Conservation (phyloP, 495 filamentous ascomycete species). For the Alectoria sarmentosa region DNA sequence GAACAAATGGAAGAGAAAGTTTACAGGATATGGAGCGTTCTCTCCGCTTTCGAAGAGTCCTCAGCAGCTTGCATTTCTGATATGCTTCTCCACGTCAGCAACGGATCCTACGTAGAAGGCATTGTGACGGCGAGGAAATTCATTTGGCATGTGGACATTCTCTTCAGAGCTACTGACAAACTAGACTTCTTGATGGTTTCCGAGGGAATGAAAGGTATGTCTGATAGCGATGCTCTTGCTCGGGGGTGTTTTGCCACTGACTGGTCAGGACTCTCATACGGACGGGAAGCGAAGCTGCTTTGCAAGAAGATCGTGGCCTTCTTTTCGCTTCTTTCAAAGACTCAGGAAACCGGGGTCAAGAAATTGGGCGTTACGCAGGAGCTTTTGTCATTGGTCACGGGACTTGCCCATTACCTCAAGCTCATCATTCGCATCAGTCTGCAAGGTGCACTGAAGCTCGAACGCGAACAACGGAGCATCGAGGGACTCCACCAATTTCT, state of each 20-base stretch:
- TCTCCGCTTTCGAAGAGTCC: conserved; percentile 95
- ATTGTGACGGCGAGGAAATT: conserved; percentile 95
- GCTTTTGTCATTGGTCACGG: conserved; percentile 87
- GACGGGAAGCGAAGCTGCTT: conserved; percentile 89
- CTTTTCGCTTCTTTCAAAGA: conserved; percentile 88
- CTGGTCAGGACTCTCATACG: conserved; percentile 70
- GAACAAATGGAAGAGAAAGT: conserved; percentile 97
- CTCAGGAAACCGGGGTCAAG: conserved; percentile 78
- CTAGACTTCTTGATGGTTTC: conserved; percentile 64
- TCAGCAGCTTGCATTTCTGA: conserved; percentile 98
- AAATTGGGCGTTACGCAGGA: conserved; percentile 96
- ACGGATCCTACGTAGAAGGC: conserved; percentile 91
- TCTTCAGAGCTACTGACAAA: conserved; percentile 83
- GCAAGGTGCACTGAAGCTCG: conserved; percentile 85
- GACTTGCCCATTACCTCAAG: conserved; percentile 96
- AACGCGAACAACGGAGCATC: conserved; percentile 67
- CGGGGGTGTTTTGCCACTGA: conserved; percentile 6
- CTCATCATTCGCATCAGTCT: conserved; percentile 95
- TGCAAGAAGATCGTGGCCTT: conserved; percentile 99
- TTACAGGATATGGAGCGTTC: conserved; percentile 94
- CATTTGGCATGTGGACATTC: conserved; percentile 89
- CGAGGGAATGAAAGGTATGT: conserved; percentile 67
- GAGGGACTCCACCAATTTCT: conserved; percentile 77
- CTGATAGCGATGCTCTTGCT: conserved; percentile 1
- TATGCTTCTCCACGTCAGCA: conserved; percentile 98